phyloP scores from a whole-genome alignment of 805 yeast species.

The Saturnispora quitensis region DNA sequence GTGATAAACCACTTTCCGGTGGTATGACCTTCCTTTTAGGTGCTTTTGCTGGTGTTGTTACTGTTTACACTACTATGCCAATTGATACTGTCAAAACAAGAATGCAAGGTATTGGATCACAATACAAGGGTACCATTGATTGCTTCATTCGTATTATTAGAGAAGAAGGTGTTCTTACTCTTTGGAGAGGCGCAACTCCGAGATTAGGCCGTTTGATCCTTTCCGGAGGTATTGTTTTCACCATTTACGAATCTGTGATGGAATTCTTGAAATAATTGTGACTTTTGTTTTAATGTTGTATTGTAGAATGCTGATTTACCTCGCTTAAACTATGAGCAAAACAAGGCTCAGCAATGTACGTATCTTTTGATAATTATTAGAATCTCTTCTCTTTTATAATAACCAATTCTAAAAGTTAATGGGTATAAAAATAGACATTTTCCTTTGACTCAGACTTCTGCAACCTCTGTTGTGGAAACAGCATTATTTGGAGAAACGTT shows the following conservation, averaged over 20 bases:
- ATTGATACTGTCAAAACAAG: conserved; percentile 93
- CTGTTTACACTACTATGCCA: conserved; percentile 92
- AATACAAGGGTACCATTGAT: conserved; percentile 67
- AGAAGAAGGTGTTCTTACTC: conserved; percentile 83
- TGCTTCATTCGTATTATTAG: conserved; percentile 74
- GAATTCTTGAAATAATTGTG: conserved; percentile 35
- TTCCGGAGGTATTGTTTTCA: conserved; percentile 96
- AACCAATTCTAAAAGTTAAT: neutral
- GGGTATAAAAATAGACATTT: conserved; percentile 2
- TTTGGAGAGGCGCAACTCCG: conserved; percentile 99
- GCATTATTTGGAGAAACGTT: neutral
- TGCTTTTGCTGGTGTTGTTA: conserved; percentile 79
- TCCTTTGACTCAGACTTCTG: neutral
- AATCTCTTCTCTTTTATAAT: neutral
- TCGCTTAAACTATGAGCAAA: neutral
- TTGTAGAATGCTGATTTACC: neutral
- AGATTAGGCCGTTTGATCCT: conserved; percentile 83
- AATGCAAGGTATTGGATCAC: conserved; percentile 82
- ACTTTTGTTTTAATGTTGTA: neutral
- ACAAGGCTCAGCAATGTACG: neutral
- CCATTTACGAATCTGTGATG: conserved; percentile 88
- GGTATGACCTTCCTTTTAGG: conserved; percentile 82
- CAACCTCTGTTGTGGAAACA: neutral
- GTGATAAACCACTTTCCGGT: conserved; percentile 67
- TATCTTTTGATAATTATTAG: neutral